A percentile compares a stretch with the other conserved stretches of the same genome.
Evolutionary conservation across 164 flowering plant species (phyloP).

Genomic region (Stephania yunnanensis): DNA sequence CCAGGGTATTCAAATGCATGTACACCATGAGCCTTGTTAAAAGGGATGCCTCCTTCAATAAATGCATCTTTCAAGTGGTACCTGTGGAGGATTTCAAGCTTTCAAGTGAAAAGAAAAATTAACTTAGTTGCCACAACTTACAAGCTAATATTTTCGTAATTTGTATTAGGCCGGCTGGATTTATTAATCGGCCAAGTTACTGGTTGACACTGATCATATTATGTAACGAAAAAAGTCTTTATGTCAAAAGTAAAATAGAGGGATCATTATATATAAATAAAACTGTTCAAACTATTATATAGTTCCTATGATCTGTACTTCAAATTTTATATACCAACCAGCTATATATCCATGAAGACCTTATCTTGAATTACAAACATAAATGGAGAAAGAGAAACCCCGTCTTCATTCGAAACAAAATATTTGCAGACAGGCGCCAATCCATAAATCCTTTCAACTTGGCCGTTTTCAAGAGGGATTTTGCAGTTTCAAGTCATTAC

Average conservation of each 20-base stretch:
- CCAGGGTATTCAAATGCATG: conserved; percentile 19
- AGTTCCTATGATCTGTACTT: too few relatives aligned
- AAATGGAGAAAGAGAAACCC: conserved; percentile 57
- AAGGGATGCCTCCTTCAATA: conserved; percentile 75
- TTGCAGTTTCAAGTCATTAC: background rate
- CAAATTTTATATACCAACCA: conserved; percentile 31
- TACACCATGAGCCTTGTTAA: conserved; percentile 74
- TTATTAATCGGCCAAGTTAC: too few relatives aligned
- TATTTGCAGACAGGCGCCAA: conserved; percentile 64
- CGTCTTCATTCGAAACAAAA: conserved; percentile 57
- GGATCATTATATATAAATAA: too few relatives aligned
- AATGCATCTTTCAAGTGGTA: conserved; percentile 75
- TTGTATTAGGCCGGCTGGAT: too few relatives aligned
- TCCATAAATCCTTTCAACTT: conserved; percentile 56
- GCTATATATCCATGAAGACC: conserved; percentile 68
- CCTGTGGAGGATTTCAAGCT: conserved; percentile 22
- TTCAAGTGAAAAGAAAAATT: too few relatives aligned
- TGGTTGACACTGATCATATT: too few relatives aligned
- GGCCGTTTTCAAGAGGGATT: conserved; percentile 32
- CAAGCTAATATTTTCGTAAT: too few relatives aligned
- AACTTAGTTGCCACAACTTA: too few relatives aligned
- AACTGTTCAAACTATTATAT: too few relatives aligned
- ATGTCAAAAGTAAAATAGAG: too few relatives aligned
- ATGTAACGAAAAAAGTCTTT: too few relatives aligned
- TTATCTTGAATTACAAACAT: conserved; percentile 70